Evolutionary conservation across 1,139 yeast genomes (phyloP).

Genomic region (Wickerhamiella infanticola): DNA sequence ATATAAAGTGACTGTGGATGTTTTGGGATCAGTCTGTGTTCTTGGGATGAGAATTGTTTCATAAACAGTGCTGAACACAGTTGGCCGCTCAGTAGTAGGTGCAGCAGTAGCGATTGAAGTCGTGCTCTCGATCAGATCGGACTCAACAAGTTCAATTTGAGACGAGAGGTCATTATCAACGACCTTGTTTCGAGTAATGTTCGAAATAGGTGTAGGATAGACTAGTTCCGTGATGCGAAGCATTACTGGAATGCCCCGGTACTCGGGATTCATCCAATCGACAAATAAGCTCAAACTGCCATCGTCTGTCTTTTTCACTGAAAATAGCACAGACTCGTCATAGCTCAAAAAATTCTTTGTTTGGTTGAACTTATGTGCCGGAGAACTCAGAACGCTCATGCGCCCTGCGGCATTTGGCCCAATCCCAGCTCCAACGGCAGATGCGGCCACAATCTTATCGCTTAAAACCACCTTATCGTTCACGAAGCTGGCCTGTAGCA

Average conservation of each 20-base stretch:
- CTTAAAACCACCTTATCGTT: conserved; percentile 9
- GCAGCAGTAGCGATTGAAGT: too few relatives aligned
- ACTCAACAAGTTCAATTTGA: too few relatives aligned
- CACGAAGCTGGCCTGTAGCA: conserved; percentile 9
- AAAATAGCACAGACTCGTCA: conserved; percentile 7
- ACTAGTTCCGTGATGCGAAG: not conserved
- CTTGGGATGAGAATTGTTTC: not conserved
- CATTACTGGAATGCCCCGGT: not conserved
- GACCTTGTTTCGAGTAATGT: too few relatives aligned
- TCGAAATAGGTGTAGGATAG: not conserved
- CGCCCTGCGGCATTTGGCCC: conserved; percentile 7
- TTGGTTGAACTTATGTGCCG: conserved; percentile 5
- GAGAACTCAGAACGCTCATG: conserved; percentile 7
- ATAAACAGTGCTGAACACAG: not conserved
- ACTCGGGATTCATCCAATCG: not conserved
- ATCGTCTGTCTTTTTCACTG: conserved; percentile 1
- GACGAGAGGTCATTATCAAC: too few relatives aligned
- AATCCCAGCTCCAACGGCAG: conserved; percentile 10
- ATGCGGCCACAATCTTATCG: conserved; percentile 8
- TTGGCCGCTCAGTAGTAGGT: not conserved
- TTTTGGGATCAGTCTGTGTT: not conserved
- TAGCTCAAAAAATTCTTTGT: conserved; percentile 11
- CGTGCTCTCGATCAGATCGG: too few relatives aligned
- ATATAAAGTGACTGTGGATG: not conserved
- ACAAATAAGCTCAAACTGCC: not conserved